These are phyloP conservation scores for Trametes cubensis DNA, from an alignment of 768 basidiomycete genomes.

Conservation along the genomic window DNA sequence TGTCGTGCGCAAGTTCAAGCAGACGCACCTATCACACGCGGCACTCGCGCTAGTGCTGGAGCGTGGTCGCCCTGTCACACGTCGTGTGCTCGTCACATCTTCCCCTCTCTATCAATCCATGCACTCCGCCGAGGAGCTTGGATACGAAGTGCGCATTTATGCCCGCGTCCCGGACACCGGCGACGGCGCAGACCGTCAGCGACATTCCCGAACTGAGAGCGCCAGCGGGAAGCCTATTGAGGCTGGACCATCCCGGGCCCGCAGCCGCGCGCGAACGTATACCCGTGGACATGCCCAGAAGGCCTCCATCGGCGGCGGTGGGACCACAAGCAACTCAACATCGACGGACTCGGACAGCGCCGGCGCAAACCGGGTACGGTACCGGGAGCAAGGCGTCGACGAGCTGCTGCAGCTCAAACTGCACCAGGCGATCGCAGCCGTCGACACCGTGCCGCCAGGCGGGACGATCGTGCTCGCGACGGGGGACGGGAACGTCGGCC, in stretches of 20 bases:
- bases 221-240: conserved; percentile 5
- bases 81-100: conserved; percentile 77
- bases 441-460: conserved; percentile 62
- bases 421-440: conserved; percentile 78
- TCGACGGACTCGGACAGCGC: conserved; percentile 38
- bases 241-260: conserved; percentile 23
- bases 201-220: conserved; percentile 6
- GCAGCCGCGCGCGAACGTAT: conserved; percentile 19
- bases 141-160: conserved; percentile 73
- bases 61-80: conserved; percentile 73
- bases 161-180: conserved; percentile 71
- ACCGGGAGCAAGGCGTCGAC: conserved; percentile 92
- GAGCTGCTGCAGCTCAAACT: conserved; percentile 93
- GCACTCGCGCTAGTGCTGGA: conserved; percentile 80
- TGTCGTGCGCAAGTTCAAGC: conserved; percentile 39
- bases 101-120: conserved; percentile 86
- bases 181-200: conserved; percentile 59
- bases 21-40: conserved; percentile 69
- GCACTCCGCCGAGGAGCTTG: conserved; percentile 68
- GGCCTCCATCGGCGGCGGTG: conserved; percentile 27
- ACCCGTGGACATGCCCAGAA: conserved; percentile 29
- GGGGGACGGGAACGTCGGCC: conserved; percentile 89
- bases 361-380: conserved; percentile 51
- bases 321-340: conserved; percentile 20
- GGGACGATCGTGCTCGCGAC: conserved; percentile 90